Base-by-base conservation (phyloP, 2,329 filamentous ascomycete species). In the Aspergillus costaricaensis region DNA sequence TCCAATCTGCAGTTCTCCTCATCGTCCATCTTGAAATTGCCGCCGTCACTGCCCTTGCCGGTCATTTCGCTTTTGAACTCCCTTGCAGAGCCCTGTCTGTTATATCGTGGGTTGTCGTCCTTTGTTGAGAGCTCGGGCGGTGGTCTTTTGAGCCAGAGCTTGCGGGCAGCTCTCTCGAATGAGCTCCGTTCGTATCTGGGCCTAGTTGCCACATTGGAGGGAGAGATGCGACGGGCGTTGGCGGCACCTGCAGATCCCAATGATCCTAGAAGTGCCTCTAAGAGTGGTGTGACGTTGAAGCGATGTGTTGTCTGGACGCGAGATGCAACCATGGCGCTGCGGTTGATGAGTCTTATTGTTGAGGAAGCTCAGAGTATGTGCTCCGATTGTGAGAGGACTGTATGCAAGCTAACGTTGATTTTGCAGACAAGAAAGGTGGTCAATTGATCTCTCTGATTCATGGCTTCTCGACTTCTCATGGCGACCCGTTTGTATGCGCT, bases 241-340 rank as follows among this genome's bases (percentile, higher is more conserved):
- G 84, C 88, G 5, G 86, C 89, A 7, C 79, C 95, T n/a, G 87
- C 72, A 19, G 70, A 73, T 41, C 62, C 65, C 38, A 85, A 85
- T 4, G 86, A 90, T 2, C 83, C 88, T 50, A 85, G 86, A 48
- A 89, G 89, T 1, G 87, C 96, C 56, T 89, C 91, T 5, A 95
- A 93, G 69, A 89, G 91, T 0, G 92, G 93, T 1, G 94, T 99
- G 14, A 99, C 95, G 0, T 80, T 99, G 54, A 98, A 98, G 76
- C 85, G 95, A 73, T 98, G 94, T 69, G 90, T 99, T 2, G 90
- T 99, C 23, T 99, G 96, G 96, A 98, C 93, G 8, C 87, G 94
- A 67, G 96, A 99, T 76, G 92, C 95, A 6, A 99, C 95, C 1
- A 96, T 98, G 89, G 95, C 93, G 0, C 78, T 99, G 67, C 87